Evolutionary conservation across 176 grass and related monocot genomes (phyloP).

Genomic region (Aegilops sharonensis): DNA sequence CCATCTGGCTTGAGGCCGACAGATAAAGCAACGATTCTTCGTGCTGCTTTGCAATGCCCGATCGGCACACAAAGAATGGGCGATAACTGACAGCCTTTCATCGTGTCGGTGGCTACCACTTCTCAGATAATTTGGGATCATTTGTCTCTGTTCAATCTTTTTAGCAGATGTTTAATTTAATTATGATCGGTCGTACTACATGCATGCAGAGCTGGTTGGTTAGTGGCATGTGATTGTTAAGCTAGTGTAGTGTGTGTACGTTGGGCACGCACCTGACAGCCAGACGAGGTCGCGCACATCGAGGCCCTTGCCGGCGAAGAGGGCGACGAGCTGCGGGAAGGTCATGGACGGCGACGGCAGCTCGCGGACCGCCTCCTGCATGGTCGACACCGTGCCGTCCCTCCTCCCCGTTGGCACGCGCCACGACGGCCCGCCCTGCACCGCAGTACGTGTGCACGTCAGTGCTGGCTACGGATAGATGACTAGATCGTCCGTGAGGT

Average conservation of each 20-base stretch:
- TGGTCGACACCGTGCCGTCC: constrained; percentile 69
- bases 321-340: constrained; percentile 43
- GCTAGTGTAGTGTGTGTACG: background rate
- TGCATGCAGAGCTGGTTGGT: background rate
- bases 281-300: constrained; percentile 68
- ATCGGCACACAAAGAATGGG: background rate
- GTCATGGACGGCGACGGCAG: constrained; percentile 59
- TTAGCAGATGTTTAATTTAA: too few species aligned
- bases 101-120: background rate
- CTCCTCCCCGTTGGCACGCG: constrained; percentile 80
- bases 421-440: constrained; percentile 84
- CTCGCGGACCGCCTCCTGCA: constrained; percentile 50
- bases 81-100: background rate
- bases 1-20: background rate
- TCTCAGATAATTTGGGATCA: background rate
- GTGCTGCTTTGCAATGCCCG: constrained; percentile 8
- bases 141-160: too few species aligned
- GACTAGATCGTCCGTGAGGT: background rate
- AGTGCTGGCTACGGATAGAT: background rate
- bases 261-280: constrained; percentile 52
- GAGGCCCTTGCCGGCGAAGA: constrained; percentile 75
- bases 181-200: background rate
- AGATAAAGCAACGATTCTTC: constrained; percentile 40
- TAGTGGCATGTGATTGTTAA: background rate
- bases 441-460: background rate